phyloP scores from a whole-genome alignment of 306 rosid genomes.

The Fragaria iinumae region DNA sequence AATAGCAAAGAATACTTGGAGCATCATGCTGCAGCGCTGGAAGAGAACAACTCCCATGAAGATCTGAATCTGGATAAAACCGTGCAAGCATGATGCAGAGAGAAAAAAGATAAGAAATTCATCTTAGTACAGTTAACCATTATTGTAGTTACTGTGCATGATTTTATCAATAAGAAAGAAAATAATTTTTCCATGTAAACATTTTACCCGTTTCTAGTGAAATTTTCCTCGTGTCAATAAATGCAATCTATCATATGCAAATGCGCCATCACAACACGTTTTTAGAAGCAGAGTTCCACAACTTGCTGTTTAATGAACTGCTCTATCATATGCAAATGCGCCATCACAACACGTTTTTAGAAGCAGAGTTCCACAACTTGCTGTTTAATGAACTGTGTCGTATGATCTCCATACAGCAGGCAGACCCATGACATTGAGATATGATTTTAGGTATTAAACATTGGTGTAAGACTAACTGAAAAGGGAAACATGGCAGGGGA shows the following conservation, averaged over 20 bases:
- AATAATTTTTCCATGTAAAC: not conserved
- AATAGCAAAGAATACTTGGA: conserved; percentile 87
- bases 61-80: not conserved
- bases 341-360: no score
- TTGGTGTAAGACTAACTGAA: not conserved
- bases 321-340: no score
- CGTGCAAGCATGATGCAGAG: conserved; percentile 11
- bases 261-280: not conserved
- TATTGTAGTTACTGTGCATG: not conserved
- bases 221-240: not conserved
- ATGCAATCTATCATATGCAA: not conserved
- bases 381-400: not conserved
- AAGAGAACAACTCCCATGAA: conserved; percentile 36
- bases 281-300: not conserved
- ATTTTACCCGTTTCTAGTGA: not conserved
- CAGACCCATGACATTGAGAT: not conserved
- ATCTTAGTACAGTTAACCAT: not conserved
- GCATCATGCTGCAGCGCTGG: conserved; percentile 64
- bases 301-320: no score
- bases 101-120: not conserved
- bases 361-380: not conserved
- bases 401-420: not conserved
- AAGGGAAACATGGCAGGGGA: not conserved
- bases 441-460: not conserved
- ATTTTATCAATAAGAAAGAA: not conserved